phyloP scores from a whole-genome alignment of 108 stramenopile species.

The Cyclotella choctawhatcheeana region DNA sequence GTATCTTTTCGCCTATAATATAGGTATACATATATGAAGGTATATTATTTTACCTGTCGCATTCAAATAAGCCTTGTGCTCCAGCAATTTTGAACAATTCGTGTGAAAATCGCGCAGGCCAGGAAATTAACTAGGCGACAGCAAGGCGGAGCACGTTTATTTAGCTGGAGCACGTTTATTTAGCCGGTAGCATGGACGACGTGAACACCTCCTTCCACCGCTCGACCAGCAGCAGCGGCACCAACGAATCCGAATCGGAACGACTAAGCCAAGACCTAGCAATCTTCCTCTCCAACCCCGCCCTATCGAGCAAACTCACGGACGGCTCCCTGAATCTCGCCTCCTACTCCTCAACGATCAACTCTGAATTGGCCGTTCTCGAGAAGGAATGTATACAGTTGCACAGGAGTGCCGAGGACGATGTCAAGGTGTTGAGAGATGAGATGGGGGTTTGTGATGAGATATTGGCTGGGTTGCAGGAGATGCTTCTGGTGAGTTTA shows the following conservation, averaged over 20 bases:
- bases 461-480: slow-evolving; percentile 93
- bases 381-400: slow-evolving; percentile 80
- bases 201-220: slow-evolving; percentile 2
- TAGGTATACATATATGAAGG: too few species aligned
- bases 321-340: slow-evolving; percentile 86
- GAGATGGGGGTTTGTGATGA: slow-evolving; percentile 94
- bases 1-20: too few species aligned
- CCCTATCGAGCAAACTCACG: slow-evolving; percentile 72
- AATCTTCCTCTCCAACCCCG: slow-evolving; percentile 84
- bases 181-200: too few species aligned
- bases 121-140: too few species aligned
- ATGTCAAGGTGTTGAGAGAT: slow-evolving; percentile 64
- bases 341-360: slow-evolving; percentile 78
- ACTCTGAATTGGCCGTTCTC: slow-evolving; percentile 73
- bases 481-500: slow-evolving; percentile 62
- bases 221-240: slow-evolving; percentile 2
- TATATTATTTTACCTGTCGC: too few species aligned
- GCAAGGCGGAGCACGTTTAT: too few species aligned
- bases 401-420: slow-evolving; percentile 68
- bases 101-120: too few species aligned
- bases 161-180: too few species aligned
- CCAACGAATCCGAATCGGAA: slow-evolving; percentile 55
- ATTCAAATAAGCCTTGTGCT: too few species aligned
- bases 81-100: too few species aligned
- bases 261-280: slow-evolving; percentile 84